A percentile compares a stretch with the other conserved stretches of the same genome.
Conservation (phyloP, 2,329 filamentous ascomycete genomes). For the Ophiocordyceps camponoti-saundersi region DNA sequence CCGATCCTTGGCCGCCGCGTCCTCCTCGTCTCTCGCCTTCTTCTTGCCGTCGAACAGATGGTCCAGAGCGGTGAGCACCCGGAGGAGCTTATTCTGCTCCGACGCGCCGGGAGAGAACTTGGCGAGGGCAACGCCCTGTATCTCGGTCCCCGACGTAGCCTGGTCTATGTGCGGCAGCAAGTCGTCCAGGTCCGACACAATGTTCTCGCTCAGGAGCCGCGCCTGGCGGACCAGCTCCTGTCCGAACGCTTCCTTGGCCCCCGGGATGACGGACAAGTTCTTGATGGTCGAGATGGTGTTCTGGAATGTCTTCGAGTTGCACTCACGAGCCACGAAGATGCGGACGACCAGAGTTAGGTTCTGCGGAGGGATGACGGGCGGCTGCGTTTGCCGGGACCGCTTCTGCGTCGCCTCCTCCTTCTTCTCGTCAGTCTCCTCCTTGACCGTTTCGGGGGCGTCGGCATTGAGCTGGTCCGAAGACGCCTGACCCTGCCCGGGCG, state of each 20-base stretch:
- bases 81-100: constrained; percentile 87
- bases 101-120: constrained; percentile 95
- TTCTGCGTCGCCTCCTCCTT: constrained; percentile 24
- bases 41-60: constrained; percentile 83
- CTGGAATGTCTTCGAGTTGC: constrained; percentile 93
- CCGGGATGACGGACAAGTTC: constrained; percentile 84
- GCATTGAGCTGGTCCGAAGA: constrained; percentile 7
- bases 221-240: constrained; percentile 81
- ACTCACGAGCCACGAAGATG: constrained; percentile 89
- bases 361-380: constrained; percentile 71
- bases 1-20: constrained; percentile 33
- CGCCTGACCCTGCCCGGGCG: constrained; percentile 11
- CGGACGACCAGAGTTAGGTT: constrained; percentile 91
- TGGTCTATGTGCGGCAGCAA: constrained; percentile 74
- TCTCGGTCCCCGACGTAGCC: constrained; percentile 78
- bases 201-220: constrained; percentile 66
- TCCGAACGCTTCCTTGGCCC: constrained; percentile 81
- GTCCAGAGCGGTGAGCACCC: constrained; percentile 83
- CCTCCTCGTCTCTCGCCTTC: constrained; percentile 30
- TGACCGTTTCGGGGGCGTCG: constrained; percentile 7
- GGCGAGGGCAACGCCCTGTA: constrained; percentile 81
- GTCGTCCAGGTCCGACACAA: constrained; percentile 69
- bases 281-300: constrained; percentile 98
- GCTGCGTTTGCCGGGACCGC: constrained; percentile 46
- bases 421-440: constrained; percentile 17